These are phyloP conservation scores for Lentinula boryana DNA, from an alignment of 768 basidiomycete genomes.

Conservation along the genomic window DNA sequence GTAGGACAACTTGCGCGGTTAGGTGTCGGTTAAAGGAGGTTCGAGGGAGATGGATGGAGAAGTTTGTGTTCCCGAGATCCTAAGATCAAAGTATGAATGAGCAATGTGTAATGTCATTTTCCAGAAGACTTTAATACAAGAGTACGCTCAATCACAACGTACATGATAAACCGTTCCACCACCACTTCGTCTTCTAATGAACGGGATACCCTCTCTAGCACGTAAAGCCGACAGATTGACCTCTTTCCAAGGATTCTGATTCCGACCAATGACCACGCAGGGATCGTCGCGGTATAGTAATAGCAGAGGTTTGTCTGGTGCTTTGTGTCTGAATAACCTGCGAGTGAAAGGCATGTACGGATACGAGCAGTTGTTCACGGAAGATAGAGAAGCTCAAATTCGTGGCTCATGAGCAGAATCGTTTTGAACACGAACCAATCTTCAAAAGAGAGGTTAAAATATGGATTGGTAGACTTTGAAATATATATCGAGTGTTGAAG, in stretches of 20 bases:
- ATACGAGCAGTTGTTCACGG: neutral
- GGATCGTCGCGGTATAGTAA: conserved; percentile 84
- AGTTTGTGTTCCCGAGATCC: conserved; percentile 98
- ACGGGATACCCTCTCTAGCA: conserved; percentile 49
- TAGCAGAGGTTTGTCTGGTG: conserved; percentile 59
- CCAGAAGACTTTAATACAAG: too few species aligned
- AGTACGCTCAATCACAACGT: conserved; percentile 19
- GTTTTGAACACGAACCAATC: conserved; percentile 52
- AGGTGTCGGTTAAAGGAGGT: conserved; percentile 69
- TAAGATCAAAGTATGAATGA: conserved; percentile 21
- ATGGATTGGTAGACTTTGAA: conserved; percentile 75
- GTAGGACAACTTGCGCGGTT: conserved; percentile 72
- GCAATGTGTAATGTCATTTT: too few species aligned
- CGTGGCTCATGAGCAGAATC: neutral
- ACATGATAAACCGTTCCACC: conserved; percentile 98
- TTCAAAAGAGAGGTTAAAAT: conserved; percentile 86
- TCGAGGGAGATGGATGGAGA: conserved; percentile 87
- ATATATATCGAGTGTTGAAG: conserved; percentile 56
- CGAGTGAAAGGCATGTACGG: neutral
- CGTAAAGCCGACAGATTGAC: conserved; percentile 66
- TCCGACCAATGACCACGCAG: conserved; percentile 90
- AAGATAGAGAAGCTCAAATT: neutral
- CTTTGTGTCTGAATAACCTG: conserved; percentile 20
- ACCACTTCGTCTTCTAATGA: conserved; percentile 82
- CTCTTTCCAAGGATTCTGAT: conserved; percentile 99